Conservation (phyloP, 345 rosid species). For the Lepidium didymum region DNA sequence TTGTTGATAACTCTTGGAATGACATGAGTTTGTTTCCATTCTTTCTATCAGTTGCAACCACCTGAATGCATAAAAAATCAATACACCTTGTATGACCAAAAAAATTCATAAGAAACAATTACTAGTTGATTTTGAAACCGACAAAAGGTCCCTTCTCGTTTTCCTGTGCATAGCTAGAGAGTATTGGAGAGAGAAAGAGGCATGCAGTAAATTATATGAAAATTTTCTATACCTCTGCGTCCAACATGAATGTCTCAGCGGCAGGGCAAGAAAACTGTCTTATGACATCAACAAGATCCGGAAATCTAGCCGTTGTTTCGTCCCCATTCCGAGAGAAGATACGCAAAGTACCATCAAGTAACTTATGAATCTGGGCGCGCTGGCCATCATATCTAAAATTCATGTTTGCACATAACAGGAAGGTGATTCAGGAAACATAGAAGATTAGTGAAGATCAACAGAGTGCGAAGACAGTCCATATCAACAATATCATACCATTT, state of each 20-base stretch:
- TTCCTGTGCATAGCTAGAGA: background rate
- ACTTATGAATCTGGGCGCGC: slow-evolving; percentile 83
- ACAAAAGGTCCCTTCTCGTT: background rate
- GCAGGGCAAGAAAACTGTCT: slow-evolving; percentile 49
- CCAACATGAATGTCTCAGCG: slow-evolving; percentile 62
- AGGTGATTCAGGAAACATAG: background rate
- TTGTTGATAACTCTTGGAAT: slow-evolving; percentile 85
- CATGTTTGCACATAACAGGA: background rate
- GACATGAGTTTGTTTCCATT: slow-evolving; percentile 76
- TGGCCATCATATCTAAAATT: slow-evolving; percentile 82
- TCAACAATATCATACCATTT: background rate
- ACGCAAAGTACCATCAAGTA: slow-evolving; percentile 49
- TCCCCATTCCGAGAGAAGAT: slow-evolving; percentile 89
- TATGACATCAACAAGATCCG: slow-evolving; percentile 59
- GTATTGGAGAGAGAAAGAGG: background rate
- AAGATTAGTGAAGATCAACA: background rate
- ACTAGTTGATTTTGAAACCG: background rate
- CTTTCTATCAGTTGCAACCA: slow-evolving; percentile 78
- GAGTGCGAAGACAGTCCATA: background rate
- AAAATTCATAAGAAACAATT: background rate
- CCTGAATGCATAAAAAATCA: slow-evolving; percentile 35
- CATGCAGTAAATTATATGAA: background rate
- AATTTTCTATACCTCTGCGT: slow-evolving; percentile 60
- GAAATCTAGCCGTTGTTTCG: slow-evolving; percentile 73
- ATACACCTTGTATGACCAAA: background rate